A percentile compares a stretch with the other conserved stretches of the same genome.
Evolutionary conservation across 768 basidiomycete genomes (phyloP).

Genomic region (Russula dissimulans): DNA sequence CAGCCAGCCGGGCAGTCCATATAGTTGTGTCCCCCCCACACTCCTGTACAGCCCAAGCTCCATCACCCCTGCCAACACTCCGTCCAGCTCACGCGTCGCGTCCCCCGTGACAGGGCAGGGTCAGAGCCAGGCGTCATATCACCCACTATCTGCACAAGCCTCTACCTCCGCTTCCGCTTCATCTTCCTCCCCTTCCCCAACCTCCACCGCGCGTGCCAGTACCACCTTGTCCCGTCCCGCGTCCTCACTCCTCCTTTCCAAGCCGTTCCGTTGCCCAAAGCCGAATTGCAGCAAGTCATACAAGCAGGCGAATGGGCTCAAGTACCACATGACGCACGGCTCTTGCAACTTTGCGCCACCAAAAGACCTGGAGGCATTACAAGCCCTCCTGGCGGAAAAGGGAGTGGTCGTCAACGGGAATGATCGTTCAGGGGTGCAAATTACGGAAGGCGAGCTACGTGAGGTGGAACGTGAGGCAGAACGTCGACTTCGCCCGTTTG

Average conservation of each 20-base stretch:
- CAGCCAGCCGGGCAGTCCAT: constrained; percentile 26
- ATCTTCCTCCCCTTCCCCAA: constrained; percentile 18
- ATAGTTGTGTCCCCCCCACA: constrained; percentile 55
- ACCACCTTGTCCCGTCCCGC: constrained; percentile 42
- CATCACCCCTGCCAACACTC: constrained; percentile 40
- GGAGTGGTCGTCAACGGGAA: constrained; percentile 28
- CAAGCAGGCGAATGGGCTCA: constrained; percentile 92
- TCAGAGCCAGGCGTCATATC: constrained; percentile 24
- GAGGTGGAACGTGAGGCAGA: constrained; percentile 83
- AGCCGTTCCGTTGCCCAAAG: constrained; percentile 91
- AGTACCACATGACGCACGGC: constrained; percentile 91
- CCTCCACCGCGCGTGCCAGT: constrained; percentile 31
- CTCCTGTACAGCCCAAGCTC: constrained; percentile 36
- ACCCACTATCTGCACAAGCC: constrained; percentile 20
- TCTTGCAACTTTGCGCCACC: constrained; percentile 90
- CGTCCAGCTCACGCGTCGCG: constrained; percentile 38
- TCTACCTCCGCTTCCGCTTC: constrained; percentile 22
- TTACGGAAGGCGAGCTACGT: constrained; percentile 49
- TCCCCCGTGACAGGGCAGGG: constrained; percentile 25
- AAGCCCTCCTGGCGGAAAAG: constrained; percentile 54
- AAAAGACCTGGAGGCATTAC: constrained; percentile 72
- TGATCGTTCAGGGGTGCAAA: constrained; percentile 29
- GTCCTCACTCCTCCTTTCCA: constrained; percentile 59
- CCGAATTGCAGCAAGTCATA: constrained; percentile 93
- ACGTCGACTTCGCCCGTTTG: constrained; percentile 71